Conservation (phyloP, 2,329 filamentous ascomycete genomes). For the Fusarium concolor region DNA sequence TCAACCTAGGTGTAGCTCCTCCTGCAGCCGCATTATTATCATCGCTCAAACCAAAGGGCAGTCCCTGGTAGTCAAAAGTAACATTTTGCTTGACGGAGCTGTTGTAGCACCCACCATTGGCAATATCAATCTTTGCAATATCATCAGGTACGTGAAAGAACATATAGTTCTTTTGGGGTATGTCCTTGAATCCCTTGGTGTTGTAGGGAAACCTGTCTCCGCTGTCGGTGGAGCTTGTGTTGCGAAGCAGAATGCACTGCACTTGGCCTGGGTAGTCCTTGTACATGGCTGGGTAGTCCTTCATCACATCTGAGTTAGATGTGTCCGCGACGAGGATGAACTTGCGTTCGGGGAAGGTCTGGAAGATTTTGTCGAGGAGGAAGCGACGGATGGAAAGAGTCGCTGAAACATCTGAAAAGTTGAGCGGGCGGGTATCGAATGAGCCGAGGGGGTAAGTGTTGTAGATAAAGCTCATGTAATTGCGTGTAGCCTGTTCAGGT, state of each 20-base stretch:
- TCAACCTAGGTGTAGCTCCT: constrained; percentile 36
- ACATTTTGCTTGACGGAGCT: constrained; percentile 73
- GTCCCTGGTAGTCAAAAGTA: constrained; percentile 74
- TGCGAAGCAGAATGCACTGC: constrained; percentile 81
- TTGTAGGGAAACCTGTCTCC: constrained; percentile 80
- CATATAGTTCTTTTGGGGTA: constrained; percentile 78
- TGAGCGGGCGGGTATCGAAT: constrained; percentile 81
- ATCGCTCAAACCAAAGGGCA: constrained; percentile 60
- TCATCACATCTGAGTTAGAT: constrained; percentile 81
- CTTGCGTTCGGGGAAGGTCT: constrained; percentile 79
- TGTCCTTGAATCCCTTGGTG: constrained; percentile 74
- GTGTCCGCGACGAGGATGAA: constrained; percentile 84
- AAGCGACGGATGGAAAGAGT: constrained; percentile 77
- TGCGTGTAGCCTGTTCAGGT: constrained; percentile 79
- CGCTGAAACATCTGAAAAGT: constrained; percentile 80
- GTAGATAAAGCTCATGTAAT: constrained; percentile 86
- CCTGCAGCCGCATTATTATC: constrained; percentile 48
- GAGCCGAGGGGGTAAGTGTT: constrained; percentile 80
- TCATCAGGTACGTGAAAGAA: constrained; percentile 82
- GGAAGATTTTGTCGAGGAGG: constrained; percentile 77
- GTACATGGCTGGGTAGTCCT: constrained; percentile 69
- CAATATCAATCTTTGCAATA: constrained; percentile 72
- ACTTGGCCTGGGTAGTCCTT: constrained; percentile 76
- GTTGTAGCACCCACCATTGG: constrained; percentile 76
- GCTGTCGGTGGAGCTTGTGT: constrained; percentile 76